A percentile compares a stretch with the other conserved stretches of the same genome.
Conservation (phyloP, 495 filamentous ascomycete genomes). For the Lasiosphaeriaceae sp. region DNA sequence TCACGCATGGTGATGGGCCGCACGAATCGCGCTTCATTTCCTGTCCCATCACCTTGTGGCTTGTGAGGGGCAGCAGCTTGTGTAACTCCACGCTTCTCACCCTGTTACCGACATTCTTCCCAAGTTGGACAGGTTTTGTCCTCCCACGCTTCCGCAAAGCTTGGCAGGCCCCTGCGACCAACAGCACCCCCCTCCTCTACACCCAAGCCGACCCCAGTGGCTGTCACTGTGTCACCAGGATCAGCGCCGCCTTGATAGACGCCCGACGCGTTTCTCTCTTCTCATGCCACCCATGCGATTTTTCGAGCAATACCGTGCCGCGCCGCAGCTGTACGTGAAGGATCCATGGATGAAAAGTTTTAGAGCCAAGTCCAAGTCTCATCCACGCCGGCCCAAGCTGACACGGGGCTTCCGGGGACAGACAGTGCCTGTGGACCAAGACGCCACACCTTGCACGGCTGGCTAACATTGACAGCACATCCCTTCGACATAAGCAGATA, state of each 20-base stretch:
- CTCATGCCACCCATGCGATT: not conserved
- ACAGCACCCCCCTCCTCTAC: not conserved
- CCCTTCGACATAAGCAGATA: no score
- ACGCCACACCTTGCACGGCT: not conserved
- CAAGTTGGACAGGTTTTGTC: no score
- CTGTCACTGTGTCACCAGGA: not conserved
- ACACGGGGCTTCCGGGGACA: not conserved
- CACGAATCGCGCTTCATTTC: no score
- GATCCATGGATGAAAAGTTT: not conserved
- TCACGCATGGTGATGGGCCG: no score
- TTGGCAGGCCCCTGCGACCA: not conserved
- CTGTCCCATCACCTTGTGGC: no score
- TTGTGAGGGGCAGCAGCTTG: no score
- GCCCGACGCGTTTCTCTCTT: not conserved
- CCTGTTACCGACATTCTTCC: no score
- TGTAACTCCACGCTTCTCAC: no score
- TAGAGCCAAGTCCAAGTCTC: not conserved
- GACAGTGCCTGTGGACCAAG: not conserved
- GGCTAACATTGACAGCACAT: not conserved
- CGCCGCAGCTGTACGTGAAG: not conserved
- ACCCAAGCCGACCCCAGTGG: not conserved
- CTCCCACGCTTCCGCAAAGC: no score
- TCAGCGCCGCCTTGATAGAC: not conserved
- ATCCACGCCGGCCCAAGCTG: not conserved
- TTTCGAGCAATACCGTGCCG: not conserved